Percentiles rank a stretch among this genome's conserved stretches.
These are phyloP conservation scores for Carex cristatella DNA, from an alignment of 176 grass and related monocot genomes.

Conservation along the genomic window DNA sequence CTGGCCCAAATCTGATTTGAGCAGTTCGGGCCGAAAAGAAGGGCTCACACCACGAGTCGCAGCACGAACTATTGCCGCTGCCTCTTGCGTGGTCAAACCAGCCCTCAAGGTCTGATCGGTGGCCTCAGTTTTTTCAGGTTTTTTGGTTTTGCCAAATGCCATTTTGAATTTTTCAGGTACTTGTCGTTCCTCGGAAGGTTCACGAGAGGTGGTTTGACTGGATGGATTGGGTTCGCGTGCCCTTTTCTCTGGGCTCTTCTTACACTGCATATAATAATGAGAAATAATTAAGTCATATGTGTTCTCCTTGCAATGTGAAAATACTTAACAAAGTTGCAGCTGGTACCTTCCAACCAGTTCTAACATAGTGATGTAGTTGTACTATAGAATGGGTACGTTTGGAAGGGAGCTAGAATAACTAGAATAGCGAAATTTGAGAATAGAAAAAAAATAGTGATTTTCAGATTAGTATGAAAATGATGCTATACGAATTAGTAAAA, in stretches of 20 bases:
- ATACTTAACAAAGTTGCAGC: background rate
- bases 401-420: too few relatives aligned
- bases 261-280: background rate
- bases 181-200: background rate
- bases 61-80: constrained; percentile 78
- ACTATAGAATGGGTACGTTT: background rate
- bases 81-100: constrained; percentile 68
- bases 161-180: constrained; percentile 47
- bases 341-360: background rate
- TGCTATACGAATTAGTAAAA: too few relatives aligned
- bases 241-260: background rate
- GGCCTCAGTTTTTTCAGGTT: constrained; percentile 2
- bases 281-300: background rate
- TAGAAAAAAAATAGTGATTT: too few relatives aligned
- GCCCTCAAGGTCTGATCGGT: constrained; percentile 20
- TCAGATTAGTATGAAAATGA: too few relatives aligned
- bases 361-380: background rate
- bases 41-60: constrained; percentile 66
- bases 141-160: constrained; percentile 44
- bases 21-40: constrained; percentile 23
- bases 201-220: background rate
- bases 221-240: background rate
- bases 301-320: background rate
- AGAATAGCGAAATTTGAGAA: too few relatives aligned
- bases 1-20: background rate